These are phyloP conservation scores for Lipomyces lipofer DNA, from an alignment of 805 yeast species.

Conservation along the genomic window DNA sequence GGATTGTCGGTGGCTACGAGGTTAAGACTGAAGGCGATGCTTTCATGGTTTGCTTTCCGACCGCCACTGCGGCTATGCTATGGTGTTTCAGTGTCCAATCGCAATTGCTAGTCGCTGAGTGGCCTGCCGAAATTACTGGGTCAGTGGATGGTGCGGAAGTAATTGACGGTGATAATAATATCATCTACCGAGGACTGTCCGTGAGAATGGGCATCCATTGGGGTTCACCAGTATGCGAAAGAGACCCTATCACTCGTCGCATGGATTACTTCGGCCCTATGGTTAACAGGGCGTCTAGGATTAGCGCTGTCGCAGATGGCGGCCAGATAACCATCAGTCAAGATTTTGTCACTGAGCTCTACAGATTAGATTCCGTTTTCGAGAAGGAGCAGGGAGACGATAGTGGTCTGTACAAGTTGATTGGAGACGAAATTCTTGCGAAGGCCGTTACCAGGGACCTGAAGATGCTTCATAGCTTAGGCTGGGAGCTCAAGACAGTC, in stretches of 20 bases:
- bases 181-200: constrained; percentile 82
- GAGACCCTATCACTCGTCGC: constrained; percentile 90
- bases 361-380: constrained; percentile 54
- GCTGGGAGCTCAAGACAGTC: constrained; percentile 63
- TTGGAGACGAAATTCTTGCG: constrained; percentile 46
- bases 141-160: constrained; percentile 82
- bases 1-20: constrained; percentile 95
- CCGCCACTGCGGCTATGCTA: constrained; percentile 81
- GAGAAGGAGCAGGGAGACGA: constrained; percentile 39
- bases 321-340: constrained; percentile 91
- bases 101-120: constrained; percentile 77
- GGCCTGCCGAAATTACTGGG: constrained; percentile 92
- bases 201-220: constrained; percentile 99
- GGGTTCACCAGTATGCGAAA: constrained; percentile 96
- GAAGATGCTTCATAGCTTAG: constrained; percentile 62
- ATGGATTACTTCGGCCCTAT: constrained; percentile 99
- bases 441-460: constrained; percentile 67
- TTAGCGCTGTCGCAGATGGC: constrained; percentile 93
- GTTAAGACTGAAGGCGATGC: constrained; percentile 99
- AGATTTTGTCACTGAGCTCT: constrained; percentile 75
- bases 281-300: constrained; percentile 94
- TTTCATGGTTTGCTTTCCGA: constrained; percentile 94
- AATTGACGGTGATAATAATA: constrained; percentile 56
- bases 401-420: constrained; percentile 1
- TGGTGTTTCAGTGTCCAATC: constrained; percentile 96